Evolutionary conservation across 2,329 filamentous ascomycete genomes (phyloP).

Genomic region (Alternaria infectoria): DNA sequence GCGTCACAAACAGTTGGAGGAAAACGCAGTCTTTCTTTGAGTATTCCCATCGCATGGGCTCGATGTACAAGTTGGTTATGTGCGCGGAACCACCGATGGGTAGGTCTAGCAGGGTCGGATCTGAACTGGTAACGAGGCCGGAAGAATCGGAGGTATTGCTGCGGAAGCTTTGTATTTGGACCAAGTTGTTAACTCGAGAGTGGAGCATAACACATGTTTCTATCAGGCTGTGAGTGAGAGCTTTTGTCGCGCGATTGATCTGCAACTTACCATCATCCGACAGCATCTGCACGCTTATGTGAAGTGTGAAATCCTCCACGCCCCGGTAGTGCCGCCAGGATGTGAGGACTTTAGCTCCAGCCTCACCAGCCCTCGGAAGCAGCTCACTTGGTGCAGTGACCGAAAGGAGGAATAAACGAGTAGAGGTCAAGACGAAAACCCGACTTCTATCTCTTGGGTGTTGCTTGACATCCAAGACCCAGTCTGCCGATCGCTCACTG

Average conservation of each 20-base stretch:
- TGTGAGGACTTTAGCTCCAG: constrained; percentile 49
- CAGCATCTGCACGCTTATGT: constrained; percentile 34
- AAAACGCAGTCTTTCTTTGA: constrained; percentile 25
- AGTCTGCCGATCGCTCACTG: constrained; percentile 40
- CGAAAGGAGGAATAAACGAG: constrained; percentile 58
- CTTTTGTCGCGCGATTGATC: neutral
- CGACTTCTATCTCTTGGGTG: constrained; percentile 57
- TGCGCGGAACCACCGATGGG: constrained; percentile 6
- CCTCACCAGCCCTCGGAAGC: constrained; percentile 19
- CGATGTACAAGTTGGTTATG: constrained; percentile 26
- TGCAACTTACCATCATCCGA: constrained; percentile 40
- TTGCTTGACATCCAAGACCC: constrained; percentile 65
- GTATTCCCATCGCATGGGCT: constrained; percentile 31
- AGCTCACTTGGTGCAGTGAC: constrained; percentile 42
- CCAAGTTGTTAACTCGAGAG: constrained; percentile 40
- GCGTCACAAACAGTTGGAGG: constrained; percentile 31
- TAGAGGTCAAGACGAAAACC: constrained; percentile 66
- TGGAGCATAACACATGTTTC: constrained; percentile 40
- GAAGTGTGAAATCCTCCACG: constrained; percentile 59
- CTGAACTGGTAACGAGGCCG: constrained; percentile 26
- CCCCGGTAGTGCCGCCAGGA: constrained; percentile 63
- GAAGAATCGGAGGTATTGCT: constrained; percentile 9
- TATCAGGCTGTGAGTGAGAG: constrained; percentile 19
- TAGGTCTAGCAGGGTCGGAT: constrained; percentile 33
- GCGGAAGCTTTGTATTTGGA: constrained; percentile 40